Evolutionary conservation across 1,139 yeast genomes (phyloP).

Genomic region (Protomyces macrosporus): DNA sequence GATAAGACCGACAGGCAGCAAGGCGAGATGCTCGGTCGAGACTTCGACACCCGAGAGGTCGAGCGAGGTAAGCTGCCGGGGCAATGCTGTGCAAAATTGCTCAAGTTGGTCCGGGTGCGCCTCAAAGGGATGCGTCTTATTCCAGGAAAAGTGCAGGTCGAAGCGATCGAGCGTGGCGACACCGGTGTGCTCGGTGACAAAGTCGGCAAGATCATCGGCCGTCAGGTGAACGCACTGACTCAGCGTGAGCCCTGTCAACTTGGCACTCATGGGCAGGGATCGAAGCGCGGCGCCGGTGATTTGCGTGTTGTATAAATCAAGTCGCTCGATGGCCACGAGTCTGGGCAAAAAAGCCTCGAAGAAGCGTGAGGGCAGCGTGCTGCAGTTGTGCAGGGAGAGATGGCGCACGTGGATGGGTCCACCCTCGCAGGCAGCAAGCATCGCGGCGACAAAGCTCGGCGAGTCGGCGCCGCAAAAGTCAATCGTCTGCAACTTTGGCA

Average conservation of each 20-base stretch:
- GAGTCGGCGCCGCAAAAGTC: constrained; percentile 91
- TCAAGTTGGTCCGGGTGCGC: constrained; percentile 13
- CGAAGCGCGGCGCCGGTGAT: constrained; percentile 55
- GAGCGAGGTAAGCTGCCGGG: background rate
- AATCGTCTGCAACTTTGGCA: constrained; percentile 58
- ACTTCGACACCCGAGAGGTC: constrained; percentile 14
- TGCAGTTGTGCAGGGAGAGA: constrained; percentile 81
- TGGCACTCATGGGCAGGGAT: constrained; percentile 49
- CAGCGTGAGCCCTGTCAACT: constrained; percentile 69
- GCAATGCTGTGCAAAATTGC: background rate
- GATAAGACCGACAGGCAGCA: background rate
- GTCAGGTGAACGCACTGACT: constrained; percentile 67
- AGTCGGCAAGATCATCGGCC: constrained; percentile 1
- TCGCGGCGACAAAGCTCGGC: constrained; percentile 54
- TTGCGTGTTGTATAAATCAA: constrained; percentile 79
- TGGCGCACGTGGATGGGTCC: constrained; percentile 43
- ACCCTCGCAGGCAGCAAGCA: constrained; percentile 41
- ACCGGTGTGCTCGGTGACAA: background rate
- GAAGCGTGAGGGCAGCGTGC: constrained; percentile 58
- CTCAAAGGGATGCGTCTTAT: constrained; percentile 22
- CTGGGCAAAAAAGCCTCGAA: constrained; percentile 56
- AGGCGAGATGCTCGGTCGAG: constrained; percentile 1
- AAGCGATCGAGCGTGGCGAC: background rate
- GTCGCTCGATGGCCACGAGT: constrained; percentile 55
- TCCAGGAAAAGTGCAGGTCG: constrained; percentile 13